Conservation (phyloP, 2,329 filamentous ascomycete genomes). For the Neonectria ditissima region DNA sequence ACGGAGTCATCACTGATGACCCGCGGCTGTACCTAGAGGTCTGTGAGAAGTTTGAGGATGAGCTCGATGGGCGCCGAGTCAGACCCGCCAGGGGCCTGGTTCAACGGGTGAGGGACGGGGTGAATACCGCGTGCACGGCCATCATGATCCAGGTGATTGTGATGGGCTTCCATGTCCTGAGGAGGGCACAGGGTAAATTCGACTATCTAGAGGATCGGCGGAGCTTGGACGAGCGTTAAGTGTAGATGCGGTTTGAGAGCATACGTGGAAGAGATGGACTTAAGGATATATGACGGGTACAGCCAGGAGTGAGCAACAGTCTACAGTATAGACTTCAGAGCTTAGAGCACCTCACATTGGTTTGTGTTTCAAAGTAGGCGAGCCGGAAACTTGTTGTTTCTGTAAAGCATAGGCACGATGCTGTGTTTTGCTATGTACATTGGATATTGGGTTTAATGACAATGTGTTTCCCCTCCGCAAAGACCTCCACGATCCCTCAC, state of each 20-base stretch:
- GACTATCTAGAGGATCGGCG: conserved; percentile 43
- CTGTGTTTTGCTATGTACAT: background rate
- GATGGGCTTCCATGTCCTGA: conserved; percentile 42
- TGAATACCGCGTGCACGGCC: conserved; percentile 34
- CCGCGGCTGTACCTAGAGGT: conserved; percentile 75
- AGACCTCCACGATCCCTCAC: background rate
- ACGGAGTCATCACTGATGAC: conserved; percentile 90
- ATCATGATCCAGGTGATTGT: conserved; percentile 37
- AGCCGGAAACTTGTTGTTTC: background rate
- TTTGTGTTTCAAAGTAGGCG: background rate
- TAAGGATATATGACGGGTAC: too few species aligned
- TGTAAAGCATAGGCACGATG: background rate
- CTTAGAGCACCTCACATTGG: background rate
- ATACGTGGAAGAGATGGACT: too few species aligned
- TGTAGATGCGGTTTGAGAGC: background rate
- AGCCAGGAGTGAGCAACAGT: background rate
- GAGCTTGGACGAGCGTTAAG: conserved; percentile 28
- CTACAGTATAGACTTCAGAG: background rate
- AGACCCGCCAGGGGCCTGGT: conserved; percentile 26
- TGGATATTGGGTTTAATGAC: background rate
- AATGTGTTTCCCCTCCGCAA: background rate
- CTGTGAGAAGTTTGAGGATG: conserved; percentile 56
- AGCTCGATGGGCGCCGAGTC: conserved; percentile 45
- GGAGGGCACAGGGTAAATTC: conserved; percentile 44
- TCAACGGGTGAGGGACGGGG: conserved; percentile 25